These are phyloP conservation scores for Neonectria coccinea DNA, from an alignment of 2,329 filamentous ascomycete genomes.

Conservation along the genomic window DNA sequence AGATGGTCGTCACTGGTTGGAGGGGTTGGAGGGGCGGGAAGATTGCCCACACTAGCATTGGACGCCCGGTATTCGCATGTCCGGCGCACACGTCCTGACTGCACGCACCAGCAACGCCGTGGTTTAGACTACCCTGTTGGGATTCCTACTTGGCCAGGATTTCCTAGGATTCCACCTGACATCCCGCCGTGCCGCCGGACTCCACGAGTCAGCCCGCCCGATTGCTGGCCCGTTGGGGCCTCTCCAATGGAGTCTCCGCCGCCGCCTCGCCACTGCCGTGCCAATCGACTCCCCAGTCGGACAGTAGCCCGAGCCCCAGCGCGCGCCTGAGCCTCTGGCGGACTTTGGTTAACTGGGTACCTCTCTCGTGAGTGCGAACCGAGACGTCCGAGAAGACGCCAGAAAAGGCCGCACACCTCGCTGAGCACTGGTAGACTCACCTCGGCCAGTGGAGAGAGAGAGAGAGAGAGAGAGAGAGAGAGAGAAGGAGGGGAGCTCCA, in stretches of 20 bases:
- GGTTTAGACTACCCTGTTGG: slow-evolving; percentile 22
- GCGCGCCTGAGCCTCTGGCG: slow-evolving; percentile 27
- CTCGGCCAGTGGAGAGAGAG: slow-evolving; percentile 14
- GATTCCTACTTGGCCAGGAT: not conserved
- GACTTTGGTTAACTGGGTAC: slow-evolving; percentile 14
- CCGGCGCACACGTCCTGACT: slow-evolving; percentile 1
- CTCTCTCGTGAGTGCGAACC: slow-evolving; percentile 32
- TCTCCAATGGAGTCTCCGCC: slow-evolving; percentile 33
- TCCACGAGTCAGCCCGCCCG: slow-evolving; percentile 31
- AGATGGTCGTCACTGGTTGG: slow-evolving; percentile 8
- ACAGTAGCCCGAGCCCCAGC: slow-evolving; percentile 47
- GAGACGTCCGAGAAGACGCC: slow-evolving; percentile 37
- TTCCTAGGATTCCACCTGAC: slow-evolving; percentile 7
- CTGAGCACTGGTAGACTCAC: slow-evolving; percentile 17
- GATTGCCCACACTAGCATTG: slow-evolving; percentile 15
- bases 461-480: slow-evolving; percentile 9
- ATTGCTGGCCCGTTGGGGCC: slow-evolving; percentile 42
- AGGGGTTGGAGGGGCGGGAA: slow-evolving; percentile 20
- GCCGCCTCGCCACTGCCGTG: slow-evolving; percentile 45
- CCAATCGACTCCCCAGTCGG: slow-evolving; percentile 46
- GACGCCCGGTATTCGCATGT: not conserved
- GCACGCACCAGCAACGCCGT: slow-evolving; percentile 7
- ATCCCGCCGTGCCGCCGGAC: slow-evolving; percentile 5
- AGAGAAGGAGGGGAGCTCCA: slow-evolving; percentile 27
- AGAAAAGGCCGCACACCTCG: slow-evolving; percentile 42